Evolutionary conservation across 129 eudicot genomes (phyloP).

Genomic region (Chrysanthemum makinoi): DNA sequence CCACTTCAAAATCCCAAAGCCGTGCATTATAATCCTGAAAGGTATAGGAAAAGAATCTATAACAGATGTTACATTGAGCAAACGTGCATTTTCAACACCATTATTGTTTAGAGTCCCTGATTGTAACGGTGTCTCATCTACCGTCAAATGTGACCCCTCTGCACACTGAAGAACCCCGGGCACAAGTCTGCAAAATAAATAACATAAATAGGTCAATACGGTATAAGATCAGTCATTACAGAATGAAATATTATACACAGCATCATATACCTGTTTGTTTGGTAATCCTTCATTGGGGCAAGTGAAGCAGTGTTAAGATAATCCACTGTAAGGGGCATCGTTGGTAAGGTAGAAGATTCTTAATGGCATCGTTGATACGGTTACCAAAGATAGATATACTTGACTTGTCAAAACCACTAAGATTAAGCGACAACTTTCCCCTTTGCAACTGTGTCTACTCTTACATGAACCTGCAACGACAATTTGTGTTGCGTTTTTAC

Average conservation of each 20-base stretch:
- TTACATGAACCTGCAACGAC: conserved; percentile 40
- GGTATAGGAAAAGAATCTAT: neutral
- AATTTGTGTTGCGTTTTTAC: neutral
- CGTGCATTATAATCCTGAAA: conserved; percentile 27
- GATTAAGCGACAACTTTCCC: conserved; percentile 81
- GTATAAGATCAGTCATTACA: neutral
- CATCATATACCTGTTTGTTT: conserved; percentile 62
- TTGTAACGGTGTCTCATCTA: conserved; percentile 78
- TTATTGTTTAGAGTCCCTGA: conserved; percentile 60
- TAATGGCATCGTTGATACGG: conserved; percentile 47
- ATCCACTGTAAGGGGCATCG: conserved; percentile 62
- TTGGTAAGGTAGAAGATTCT: conserved; percentile 66
- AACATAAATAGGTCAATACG: conserved; percentile 6
- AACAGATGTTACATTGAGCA: conserved; percentile 8
- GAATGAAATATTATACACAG: neutral
- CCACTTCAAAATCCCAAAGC: conserved; percentile 23
- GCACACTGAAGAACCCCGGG: conserved; percentile 78
- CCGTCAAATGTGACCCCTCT: conserved; percentile 78
- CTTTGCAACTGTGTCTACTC: conserved; percentile 63
- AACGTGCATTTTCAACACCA: conserved; percentile 70
- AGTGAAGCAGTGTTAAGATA: conserved; percentile 65
- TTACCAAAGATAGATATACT: conserved; percentile 57
- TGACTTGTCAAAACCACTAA: conserved; percentile 65
- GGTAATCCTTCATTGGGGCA: conserved; percentile 80
- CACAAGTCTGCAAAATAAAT: conserved; percentile 54